Conservation (phyloP, 805 yeast genomes). For the Zygosaccharomyces bailii region DNA sequence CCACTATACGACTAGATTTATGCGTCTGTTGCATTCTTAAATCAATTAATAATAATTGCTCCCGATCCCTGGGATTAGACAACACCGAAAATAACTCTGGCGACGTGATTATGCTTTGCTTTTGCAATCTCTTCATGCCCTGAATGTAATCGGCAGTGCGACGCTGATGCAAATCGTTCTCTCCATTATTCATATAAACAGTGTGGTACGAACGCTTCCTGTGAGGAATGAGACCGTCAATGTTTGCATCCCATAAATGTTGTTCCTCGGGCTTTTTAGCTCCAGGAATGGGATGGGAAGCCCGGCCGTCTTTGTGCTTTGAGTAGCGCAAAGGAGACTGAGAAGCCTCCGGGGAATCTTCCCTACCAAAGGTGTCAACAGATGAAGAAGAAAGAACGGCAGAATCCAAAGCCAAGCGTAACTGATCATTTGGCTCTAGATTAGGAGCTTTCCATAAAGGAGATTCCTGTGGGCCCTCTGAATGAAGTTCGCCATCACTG, state of each 20-base stretch:
- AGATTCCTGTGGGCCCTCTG: conserved; percentile 26
- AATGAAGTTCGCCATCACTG: conserved; percentile 13
- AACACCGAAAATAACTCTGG: conserved; percentile 44
- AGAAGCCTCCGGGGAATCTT: conserved; percentile 12
- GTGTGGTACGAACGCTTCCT: conserved; percentile 43
- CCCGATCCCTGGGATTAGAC: conserved; percentile 45
- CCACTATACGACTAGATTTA: conserved; percentile 37
- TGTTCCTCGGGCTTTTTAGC: not conserved
- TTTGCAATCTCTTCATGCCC: conserved; percentile 30
- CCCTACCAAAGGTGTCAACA: conserved; percentile 10
- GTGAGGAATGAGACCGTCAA: conserved; percentile 24
- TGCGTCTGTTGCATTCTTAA: conserved; percentile 37
- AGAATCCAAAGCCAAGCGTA: conserved; percentile 31
- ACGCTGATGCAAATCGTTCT: conserved; percentile 18
- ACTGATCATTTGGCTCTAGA: conserved; percentile 40
- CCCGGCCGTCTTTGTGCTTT: conserved; percentile 1
- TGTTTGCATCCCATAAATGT: conserved; percentile 13
- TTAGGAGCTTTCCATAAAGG: conserved; percentile 41
- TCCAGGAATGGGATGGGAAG: conserved; percentile 5
- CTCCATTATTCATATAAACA: conserved; percentile 37
- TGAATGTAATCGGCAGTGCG: conserved; percentile 25
- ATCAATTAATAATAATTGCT: conserved; percentile 38
- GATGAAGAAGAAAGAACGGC: conserved; percentile 8
- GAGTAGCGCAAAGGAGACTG: conserved; percentile 3
- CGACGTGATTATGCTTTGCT: conserved; percentile 52